Percentiles rank a stretch among this genome's conserved stretches.
phyloP scores from a whole-genome alignment of 179 eudicot species.

The Nepenthes alata region DNA sequence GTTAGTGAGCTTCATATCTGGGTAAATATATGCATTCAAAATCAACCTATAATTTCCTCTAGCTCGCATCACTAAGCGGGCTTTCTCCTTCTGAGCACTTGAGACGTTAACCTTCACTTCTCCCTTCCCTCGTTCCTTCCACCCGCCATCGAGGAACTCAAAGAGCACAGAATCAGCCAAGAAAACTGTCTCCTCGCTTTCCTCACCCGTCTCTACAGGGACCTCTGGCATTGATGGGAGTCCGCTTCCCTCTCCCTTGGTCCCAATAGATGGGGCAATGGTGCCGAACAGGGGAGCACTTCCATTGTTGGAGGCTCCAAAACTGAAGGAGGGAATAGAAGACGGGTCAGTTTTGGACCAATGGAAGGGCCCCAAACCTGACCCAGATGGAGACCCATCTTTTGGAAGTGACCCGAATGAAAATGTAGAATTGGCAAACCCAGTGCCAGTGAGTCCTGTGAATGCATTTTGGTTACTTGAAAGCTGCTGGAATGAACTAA shows the following conservation, averaged over 20 bases:
- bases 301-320: conserved; percentile 40
- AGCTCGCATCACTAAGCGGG: conserved; percentile 85
- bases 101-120: conserved; percentile 67
- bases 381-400: conserved; percentile 44
- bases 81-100: conserved; percentile 32
- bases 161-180: conserved; percentile 69
- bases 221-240: conserved; percentile 55
- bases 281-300: conserved; percentile 47
- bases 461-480: conserved; percentile 87
- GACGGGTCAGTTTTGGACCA: conserved; percentile 22
- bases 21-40: conserved; percentile 64
- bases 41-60: conserved; percentile 77
- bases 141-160: conserved; percentile 66
- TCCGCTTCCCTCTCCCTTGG: conserved; percentile 38
- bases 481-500: conserved; percentile 76
- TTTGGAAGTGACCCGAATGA: conserved; percentile 59
- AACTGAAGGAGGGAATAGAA: conserved; percentile 28
- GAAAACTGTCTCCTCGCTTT: conserved; percentile 68
- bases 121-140: conserved; percentile 98
- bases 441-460: conserved; percentile 79
- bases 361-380: conserved; percentile 13
- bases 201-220: conserved; percentile 84
- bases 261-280: conserved; percentile 28
- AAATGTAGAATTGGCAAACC: conserved; percentile 64
- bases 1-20: conserved; percentile 82